These are phyloP conservation scores for Psidium guajava DNA, from an alignment of 345 rosid genomes.

Conservation along the genomic window DNA sequence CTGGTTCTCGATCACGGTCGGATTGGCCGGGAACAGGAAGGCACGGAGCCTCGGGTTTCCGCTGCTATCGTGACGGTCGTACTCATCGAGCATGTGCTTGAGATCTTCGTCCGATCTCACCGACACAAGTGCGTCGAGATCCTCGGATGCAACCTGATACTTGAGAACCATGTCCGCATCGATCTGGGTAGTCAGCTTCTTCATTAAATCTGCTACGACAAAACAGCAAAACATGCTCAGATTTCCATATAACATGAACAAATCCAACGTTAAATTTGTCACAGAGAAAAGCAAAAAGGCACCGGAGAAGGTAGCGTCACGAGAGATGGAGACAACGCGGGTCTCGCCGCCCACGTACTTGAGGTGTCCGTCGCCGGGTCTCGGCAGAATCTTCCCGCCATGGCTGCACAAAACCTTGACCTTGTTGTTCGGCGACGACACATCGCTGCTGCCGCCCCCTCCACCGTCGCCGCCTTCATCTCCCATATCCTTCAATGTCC, in stretches of 20 bases:
- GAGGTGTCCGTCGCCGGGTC: constrained; percentile 53
- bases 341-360: constrained; percentile 93
- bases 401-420: constrained; percentile 76
- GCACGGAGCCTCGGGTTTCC: constrained; percentile 47
- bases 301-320: constrained; percentile 54
- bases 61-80: constrained; percentile 37
- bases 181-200: constrained; percentile 41
- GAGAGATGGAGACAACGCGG: constrained; percentile 59
- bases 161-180: constrained; percentile 53
- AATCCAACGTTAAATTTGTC: not conserved
- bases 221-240: not conserved
- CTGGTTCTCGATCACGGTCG: constrained; percentile 25
- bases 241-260: not conserved
- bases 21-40: constrained; percentile 55
- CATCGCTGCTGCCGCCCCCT: not conserved
- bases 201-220: constrained; percentile 42
- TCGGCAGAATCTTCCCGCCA: constrained; percentile 81
- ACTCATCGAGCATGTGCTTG: constrained; percentile 72
- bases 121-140: constrained; percentile 71
- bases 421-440: constrained; percentile 21
- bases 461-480: not conserved
- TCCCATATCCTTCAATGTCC: not conserved
- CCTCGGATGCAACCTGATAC: constrained; percentile 61
- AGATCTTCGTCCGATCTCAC: constrained; percentile 70
- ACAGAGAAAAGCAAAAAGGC: not conserved